These are phyloP conservation scores for Hebeloma cylindrosporum DNA, from an alignment of 768 basidiomycete species.

Conservation along the genomic window DNA sequence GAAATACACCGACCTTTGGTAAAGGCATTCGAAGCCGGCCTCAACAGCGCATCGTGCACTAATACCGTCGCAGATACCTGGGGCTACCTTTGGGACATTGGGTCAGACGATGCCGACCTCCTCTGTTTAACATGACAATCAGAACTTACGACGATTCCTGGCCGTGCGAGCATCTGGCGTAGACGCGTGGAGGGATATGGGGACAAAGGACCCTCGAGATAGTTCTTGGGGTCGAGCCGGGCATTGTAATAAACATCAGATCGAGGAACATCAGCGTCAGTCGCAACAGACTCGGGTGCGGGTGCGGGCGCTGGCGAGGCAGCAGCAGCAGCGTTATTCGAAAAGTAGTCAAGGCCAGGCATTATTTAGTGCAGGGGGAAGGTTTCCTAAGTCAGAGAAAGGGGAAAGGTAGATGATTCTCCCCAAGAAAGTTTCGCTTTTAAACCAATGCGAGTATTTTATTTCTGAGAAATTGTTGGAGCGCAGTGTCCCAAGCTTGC, in stretches of 20 bases:
- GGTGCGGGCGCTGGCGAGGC: constrained; percentile 5
- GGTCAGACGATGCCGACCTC: not conserved
- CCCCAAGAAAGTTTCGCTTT: not conserved
- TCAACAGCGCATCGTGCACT: constrained; percentile 79
- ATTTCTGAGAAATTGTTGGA: too few relatives aligned
- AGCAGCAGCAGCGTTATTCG: constrained; percentile 13
- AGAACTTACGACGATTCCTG: constrained; percentile 72
- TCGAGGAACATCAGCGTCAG: not conserved
- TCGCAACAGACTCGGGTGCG: not conserved
- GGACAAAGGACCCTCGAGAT: constrained; percentile 66
- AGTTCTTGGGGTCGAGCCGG: constrained; percentile 71
- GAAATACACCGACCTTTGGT: constrained; percentile 55
- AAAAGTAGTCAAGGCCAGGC: constrained; percentile 27
- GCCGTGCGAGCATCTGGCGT: constrained; percentile 65
- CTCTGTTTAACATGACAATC: not conserved
- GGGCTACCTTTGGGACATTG: constrained; percentile 50
- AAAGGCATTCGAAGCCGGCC: constrained; percentile 75
- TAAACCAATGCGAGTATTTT: too few relatives aligned
- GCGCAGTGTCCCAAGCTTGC: too few relatives aligned
- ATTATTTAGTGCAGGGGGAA: constrained; percentile 10
- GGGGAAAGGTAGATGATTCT: constrained; percentile 3
- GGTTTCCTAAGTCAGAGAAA: not conserved
- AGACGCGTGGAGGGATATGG: constrained; percentile 67
- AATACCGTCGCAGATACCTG: constrained; percentile 81
- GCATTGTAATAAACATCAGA: constrained; percentile 55